Conservation (phyloP, 306 rosid genomes). For the Fragaria nilgerrensis region DNA sequence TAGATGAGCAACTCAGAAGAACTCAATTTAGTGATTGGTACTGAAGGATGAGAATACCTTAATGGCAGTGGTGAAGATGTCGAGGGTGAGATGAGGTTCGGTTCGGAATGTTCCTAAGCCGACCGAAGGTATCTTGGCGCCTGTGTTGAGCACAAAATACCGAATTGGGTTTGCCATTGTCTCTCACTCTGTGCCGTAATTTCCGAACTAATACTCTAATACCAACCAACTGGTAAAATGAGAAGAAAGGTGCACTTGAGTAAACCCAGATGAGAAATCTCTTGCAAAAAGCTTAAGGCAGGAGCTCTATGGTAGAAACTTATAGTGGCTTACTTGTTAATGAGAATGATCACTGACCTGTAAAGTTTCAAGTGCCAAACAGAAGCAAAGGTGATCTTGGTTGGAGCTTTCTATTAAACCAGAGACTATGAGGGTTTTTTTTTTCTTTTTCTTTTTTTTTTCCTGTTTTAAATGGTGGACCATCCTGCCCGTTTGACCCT, state of each 20-base stretch:
- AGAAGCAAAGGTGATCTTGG: no score
- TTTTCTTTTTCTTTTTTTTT: no score
- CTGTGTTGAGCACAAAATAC: conserved; percentile 61
- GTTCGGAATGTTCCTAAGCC: conserved; percentile 79
- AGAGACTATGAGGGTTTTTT: no score
- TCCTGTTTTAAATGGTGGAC: no score
- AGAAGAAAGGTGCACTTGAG: conserved; percentile 45
- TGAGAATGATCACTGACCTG: no score
- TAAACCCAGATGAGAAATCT: conserved; percentile 53
- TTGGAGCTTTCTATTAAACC: no score
- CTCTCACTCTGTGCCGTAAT: background rate
- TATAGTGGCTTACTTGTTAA: no score
- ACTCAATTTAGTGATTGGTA: background rate
- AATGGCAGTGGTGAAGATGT: conserved; percentile 52
- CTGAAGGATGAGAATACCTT: conserved; percentile 31
- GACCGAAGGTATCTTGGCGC: conserved; percentile 70
- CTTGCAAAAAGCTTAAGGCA: conserved; percentile 40
- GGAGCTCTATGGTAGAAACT: conserved; percentile 36
- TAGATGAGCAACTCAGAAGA: background rate
- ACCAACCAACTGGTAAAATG: background rate
- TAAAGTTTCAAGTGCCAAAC: no score
- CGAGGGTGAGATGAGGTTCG: conserved; percentile 40
- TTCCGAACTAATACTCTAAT: background rate
- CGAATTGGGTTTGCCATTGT: conserved; percentile 41
- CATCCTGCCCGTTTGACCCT: no score